These are phyloP conservation scores for Colletotrichum shisoi DNA, from an alignment of 2,329 filamentous ascomycete species.

Conservation along the genomic window DNA sequence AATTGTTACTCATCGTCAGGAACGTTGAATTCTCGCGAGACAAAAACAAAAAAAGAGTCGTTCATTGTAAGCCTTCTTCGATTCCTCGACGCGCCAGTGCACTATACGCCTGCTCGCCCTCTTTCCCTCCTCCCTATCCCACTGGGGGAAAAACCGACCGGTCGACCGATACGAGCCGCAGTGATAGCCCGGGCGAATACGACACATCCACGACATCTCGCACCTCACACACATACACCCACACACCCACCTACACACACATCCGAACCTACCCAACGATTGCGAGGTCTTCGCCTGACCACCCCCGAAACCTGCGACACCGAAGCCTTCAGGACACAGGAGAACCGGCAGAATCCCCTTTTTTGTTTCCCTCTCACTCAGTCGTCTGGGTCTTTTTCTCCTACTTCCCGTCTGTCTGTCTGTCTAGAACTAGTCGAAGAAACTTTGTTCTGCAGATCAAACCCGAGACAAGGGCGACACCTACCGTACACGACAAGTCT, in stretches of 20 bases:
- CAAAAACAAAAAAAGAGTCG: conserved; percentile 29
- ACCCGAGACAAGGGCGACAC: conserved; percentile 38
- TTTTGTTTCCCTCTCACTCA: conserved; percentile 16
- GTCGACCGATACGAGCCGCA: conserved; percentile 35
- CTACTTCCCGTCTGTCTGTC: conserved; percentile 17
- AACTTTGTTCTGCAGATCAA: conserved; percentile 44
- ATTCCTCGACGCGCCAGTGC: conserved; percentile 36
- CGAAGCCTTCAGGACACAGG: conserved; percentile 46
- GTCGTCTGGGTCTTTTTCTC: conserved; percentile 43
- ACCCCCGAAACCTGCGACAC: conserved; percentile 51
- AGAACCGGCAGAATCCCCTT: conserved; percentile 39
- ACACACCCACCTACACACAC: conserved; percentile 15
- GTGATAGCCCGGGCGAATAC: conserved; percentile 38
- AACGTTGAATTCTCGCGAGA: conserved; percentile 40
- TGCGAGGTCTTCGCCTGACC: conserved; percentile 17
- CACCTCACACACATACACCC: conserved; percentile 22
- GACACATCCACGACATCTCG: conserved; percentile 30
- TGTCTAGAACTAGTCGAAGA: conserved; percentile 36
- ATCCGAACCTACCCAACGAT: conserved; percentile 24
- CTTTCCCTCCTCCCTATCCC: conserved; percentile 6
- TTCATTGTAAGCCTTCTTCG: conserved; percentile 37
- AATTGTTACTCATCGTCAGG: conserved; percentile 41
- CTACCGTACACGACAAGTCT: conserved; percentile 26
- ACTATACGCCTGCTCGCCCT: conserved; percentile 10
- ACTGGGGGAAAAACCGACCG: conserved; percentile 1